Conservation (phyloP, 371 early-diverging fungal genomes). For the Mucor plumbeus region DNA sequence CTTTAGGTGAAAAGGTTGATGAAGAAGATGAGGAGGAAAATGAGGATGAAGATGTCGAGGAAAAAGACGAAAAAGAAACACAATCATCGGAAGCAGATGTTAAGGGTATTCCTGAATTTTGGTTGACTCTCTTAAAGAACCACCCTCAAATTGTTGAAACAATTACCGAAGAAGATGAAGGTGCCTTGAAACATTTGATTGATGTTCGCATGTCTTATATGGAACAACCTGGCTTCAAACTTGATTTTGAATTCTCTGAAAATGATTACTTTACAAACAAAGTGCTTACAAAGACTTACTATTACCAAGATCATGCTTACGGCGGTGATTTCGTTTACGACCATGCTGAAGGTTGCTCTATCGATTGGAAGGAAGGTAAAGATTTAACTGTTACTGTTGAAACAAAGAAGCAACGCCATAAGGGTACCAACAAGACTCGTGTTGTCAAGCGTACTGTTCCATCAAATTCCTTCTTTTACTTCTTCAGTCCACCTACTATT, state of each 20-base stretch:
- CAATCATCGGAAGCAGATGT: conserved; percentile 11
- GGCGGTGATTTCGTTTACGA: conserved; percentile 87
- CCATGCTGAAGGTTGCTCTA: conserved; percentile 86
- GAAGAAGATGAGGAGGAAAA: conserved; percentile 59
- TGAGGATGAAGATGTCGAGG: conserved; percentile 53
- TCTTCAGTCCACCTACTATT: conserved; percentile 85
- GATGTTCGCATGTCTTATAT: conserved; percentile 88
- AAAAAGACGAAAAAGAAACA: conserved; percentile 42
- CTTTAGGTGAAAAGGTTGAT: conserved; percentile 63
- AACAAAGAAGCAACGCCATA: conserved; percentile 97
- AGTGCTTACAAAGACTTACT: conserved; percentile 90
- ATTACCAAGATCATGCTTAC: conserved; percentile 72
- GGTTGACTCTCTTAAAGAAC: conserved; percentile 91
- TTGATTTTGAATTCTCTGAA: conserved; percentile 88
- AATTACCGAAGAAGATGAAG: conserved; percentile 91
- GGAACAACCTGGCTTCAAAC: conserved; percentile 88
- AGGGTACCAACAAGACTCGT: conserved; percentile 97
- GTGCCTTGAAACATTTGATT: conserved; percentile 78
- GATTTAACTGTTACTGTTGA: conserved; percentile 90
- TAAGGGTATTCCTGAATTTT: conserved; percentile 86
- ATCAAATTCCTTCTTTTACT: conserved; percentile 92
- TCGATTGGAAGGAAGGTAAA: conserved; percentile 96
- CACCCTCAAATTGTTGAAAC: conserved; percentile 77
- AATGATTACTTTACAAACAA: conserved; percentile 91
- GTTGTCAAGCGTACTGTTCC: conserved; percentile 95